A percentile compares a stretch with the other conserved stretches of the same genome.
These are phyloP conservation scores for Russula earlei DNA, from an alignment of 768 basidiomycete genomes.

Conservation along the genomic window DNA sequence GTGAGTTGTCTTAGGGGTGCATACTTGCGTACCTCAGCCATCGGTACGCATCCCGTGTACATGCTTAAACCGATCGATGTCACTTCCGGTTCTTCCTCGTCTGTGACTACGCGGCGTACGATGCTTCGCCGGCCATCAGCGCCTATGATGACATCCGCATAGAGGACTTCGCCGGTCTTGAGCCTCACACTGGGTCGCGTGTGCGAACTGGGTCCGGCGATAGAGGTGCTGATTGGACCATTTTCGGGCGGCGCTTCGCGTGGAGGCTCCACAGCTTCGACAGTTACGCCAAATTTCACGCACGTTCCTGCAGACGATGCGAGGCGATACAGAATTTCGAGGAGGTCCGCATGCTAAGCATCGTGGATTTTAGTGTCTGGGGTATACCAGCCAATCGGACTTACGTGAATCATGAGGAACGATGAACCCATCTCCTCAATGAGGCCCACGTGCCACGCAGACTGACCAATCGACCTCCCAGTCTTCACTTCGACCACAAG, in stretches of 20 bases:
- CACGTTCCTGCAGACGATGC: constrained; percentile 16
- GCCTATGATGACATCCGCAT: constrained; percentile 24
- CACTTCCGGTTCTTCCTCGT: constrained; percentile 24
- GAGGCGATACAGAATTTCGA: constrained; percentile 11
- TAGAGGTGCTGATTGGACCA: background rate
- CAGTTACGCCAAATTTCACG: constrained; percentile 9
- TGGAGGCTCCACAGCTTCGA: constrained; percentile 12
- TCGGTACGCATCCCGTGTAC: constrained; percentile 17
- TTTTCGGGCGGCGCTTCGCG: background rate
- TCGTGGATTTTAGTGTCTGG: constrained; percentile 5
- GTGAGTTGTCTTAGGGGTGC: constrained; percentile 6
- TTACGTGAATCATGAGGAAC: constrained; percentile 18
- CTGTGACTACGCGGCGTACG: constrained; percentile 22
- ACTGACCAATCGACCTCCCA: constrained; percentile 6
- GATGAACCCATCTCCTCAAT: constrained; percentile 16
- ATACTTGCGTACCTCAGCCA: constrained; percentile 10
- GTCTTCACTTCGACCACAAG: constrained; percentile 15
- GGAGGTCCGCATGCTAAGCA: constrained; percentile 16
- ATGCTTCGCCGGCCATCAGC: constrained; percentile 23
- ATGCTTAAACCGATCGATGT: constrained; percentile 21
- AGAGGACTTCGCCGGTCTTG: constrained; percentile 20
- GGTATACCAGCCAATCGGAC: background rate
- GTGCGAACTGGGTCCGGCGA: background rate
- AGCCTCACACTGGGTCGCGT: constrained; percentile 20
- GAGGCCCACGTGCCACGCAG: constrained; percentile 12